Evolutionary conservation across 352 stramenopile species (phyloP).

Genomic region (Globisporangium ultimum): DNA sequence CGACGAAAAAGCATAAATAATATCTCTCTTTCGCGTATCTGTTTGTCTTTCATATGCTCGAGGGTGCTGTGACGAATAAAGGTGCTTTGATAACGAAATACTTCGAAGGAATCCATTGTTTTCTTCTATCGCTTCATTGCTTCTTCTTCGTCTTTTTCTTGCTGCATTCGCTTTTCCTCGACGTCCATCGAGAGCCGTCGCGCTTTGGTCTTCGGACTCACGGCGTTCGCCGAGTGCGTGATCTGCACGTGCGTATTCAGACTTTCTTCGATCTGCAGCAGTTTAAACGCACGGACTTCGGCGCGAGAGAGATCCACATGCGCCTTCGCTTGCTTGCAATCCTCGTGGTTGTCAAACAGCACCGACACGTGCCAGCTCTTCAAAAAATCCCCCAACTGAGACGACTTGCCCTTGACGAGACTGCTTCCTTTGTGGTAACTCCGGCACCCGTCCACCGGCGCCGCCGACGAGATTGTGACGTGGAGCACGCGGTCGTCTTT

Average conservation of each 20-base stretch:
- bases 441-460: slow-evolving; percentile 58
- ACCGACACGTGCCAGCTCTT: slow-evolving; percentile 62
- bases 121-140: not conserved
- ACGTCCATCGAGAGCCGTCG: slow-evolving; percentile 24
- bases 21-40: not conserved
- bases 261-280: slow-evolving; percentile 72
- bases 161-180: slow-evolving; percentile 13
- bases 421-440: slow-evolving; percentile 37
- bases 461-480: slow-evolving; percentile 54
- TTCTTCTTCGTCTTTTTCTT: slow-evolving; percentile 7
- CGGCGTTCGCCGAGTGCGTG: slow-evolving; percentile 31
- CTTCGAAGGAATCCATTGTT: no score
- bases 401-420: slow-evolving; percentile 20
- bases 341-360: slow-evolving; percentile 57
- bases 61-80: no score
- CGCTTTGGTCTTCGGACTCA: slow-evolving; percentile 19
- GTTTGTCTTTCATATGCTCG: not conserved
- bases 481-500: slow-evolving; percentile 76
- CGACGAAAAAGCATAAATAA: slow-evolving; percentile 1
- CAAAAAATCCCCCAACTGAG: slow-evolving; percentile 15
- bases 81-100: no score
- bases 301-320: slow-evolving; percentile 71
- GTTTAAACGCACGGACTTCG: slow-evolving; percentile 76
- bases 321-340: slow-evolving; percentile 61
- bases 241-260: slow-evolving; percentile 60